Conservation (phyloP, 139 green algal genomes). For the Pseudopediastrum boryanum region DNA sequence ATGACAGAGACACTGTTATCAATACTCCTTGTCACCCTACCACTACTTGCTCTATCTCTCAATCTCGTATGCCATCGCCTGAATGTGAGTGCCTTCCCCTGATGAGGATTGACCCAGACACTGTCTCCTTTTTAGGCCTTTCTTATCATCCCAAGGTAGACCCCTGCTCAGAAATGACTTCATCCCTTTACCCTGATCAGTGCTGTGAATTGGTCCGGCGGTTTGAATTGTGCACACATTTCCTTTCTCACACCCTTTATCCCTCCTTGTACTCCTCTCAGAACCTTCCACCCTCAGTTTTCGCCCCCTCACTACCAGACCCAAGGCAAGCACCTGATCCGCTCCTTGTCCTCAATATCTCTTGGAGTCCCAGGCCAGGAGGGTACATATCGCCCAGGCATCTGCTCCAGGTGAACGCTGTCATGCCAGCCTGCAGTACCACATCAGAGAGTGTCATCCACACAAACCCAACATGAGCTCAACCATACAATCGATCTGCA, state of each 20-base stretch:
- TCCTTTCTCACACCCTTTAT: not conserved
- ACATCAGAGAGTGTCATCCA: not conserved
- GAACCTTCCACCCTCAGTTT: not conserved
- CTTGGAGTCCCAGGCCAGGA: slow-evolving; percentile 9
- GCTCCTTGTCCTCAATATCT: slow-evolving; percentile 39
- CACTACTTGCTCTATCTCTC: too few relatives aligned
- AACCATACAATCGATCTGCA: not conserved
- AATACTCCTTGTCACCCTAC: too few relatives aligned
- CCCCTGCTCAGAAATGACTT: too few relatives aligned
- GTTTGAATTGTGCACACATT: not conserved
- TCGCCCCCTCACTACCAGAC: not conserved
- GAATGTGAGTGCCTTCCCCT: too few relatives aligned
- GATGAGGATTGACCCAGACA: too few relatives aligned
- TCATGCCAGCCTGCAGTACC: slow-evolving; percentile 27
- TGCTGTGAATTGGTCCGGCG: not conserved
- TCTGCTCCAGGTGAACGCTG: slow-evolving; percentile 31
- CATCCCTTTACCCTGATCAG: not conserved
- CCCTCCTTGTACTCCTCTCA: not conserved
- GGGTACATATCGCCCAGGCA: not conserved
- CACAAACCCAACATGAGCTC: not conserved
- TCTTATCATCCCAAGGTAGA: too few relatives aligned
- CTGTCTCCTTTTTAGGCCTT: too few relatives aligned
- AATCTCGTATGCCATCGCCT: too few relatives aligned
- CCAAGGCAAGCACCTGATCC: not conserved
- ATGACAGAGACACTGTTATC: too few relatives aligned